A percentile compares a stretch with the other conserved stretches of the same genome.
Evolutionary conservation across 371 early-diverging fungal genomes (phyloP).

Genomic region (Apophysomyces variabilis): DNA sequence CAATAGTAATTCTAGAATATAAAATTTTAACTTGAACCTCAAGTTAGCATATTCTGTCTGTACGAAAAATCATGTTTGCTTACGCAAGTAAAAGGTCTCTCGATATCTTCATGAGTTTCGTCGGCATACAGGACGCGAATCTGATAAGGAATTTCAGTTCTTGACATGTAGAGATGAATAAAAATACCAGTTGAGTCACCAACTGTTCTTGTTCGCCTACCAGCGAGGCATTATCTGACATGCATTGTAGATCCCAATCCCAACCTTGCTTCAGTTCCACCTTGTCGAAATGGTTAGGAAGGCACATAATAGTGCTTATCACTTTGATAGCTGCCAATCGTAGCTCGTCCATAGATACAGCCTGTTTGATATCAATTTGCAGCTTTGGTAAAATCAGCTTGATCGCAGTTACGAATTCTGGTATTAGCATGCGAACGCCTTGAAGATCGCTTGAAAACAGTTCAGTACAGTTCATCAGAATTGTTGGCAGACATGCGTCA

Average conservation of each 20-base stretch:
- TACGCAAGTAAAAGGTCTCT: conserved; percentile 52
- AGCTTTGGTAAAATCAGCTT: conserved; percentile 69
- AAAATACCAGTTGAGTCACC: conserved; percentile 55
- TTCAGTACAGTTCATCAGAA: conserved; percentile 63
- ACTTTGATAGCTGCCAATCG: conserved; percentile 71
- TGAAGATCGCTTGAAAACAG: conserved; percentile 72
- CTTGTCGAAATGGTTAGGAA: conserved; percentile 76
- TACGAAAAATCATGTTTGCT: conserved; percentile 3
- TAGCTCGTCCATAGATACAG: conserved; percentile 65
- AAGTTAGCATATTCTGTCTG: background rate
- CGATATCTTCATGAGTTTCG: conserved; percentile 33
- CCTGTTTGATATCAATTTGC: conserved; percentile 35
- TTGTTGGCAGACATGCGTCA: conserved; percentile 69
- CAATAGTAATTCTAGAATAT: conserved; percentile 70
- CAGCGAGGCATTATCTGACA: conserved; percentile 43
- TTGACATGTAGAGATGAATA: conserved; percentile 2
- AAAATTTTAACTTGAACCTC: conserved; percentile 62
- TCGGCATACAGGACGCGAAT: conserved; percentile 65
- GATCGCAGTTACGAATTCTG: conserved; percentile 73
- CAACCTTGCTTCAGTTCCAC: conserved; percentile 60
- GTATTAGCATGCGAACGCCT: conserved; percentile 74
- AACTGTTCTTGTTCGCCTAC: conserved; percentile 61
- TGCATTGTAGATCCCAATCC: conserved; percentile 53
- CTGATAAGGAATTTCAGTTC: conserved; percentile 16
- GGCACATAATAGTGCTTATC: conserved; percentile 66